phyloP scores from a whole-genome alignment of 2,329 filamentous ascomycete species.

The Aspergillus phoenicis region DNA sequence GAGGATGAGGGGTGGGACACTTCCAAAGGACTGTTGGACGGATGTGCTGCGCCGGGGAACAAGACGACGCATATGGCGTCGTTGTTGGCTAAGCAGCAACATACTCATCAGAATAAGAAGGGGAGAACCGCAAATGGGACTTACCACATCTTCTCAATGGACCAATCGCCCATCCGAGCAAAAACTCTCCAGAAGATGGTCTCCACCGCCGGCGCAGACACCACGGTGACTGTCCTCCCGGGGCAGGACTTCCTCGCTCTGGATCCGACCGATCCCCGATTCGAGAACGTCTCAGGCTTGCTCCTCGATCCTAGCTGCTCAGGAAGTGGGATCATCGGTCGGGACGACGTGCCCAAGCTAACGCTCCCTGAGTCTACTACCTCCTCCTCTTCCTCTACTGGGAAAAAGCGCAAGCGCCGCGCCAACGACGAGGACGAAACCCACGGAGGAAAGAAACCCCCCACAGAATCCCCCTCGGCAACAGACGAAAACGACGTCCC shows the following conservation, averaged over 20 bases:
- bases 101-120: slow-evolving; percentile 24
- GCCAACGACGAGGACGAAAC: slow-evolving; percentile 20
- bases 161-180: slow-evolving; percentile 57
- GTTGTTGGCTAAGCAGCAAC: slow-evolving; percentile 47
- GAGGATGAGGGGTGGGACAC: slow-evolving; percentile 49
- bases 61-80: slow-evolving; percentile 94
- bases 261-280: slow-evolving; percentile 64
- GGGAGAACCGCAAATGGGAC: slow-evolving; percentile 11
- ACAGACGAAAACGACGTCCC: slow-evolving; percentile 42
- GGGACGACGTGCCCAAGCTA: slow-evolving; percentile 74
- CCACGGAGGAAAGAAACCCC: background rate
- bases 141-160: slow-evolving; percentile 55
- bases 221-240: slow-evolving; percentile 66
- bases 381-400: slow-evolving; percentile 5
- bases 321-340: slow-evolving; percentile 88
- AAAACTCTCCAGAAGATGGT: slow-evolving; percentile 85
- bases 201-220: slow-evolving; percentile 69
- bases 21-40: slow-evolving; percentile 84
- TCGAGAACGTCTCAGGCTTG: slow-evolving; percentile 72
- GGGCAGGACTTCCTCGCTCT: slow-evolving; percentile 81
- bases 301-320: slow-evolving; percentile 94
- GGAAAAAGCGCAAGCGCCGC: slow-evolving; percentile 50
- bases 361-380: slow-evolving; percentile 55
- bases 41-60: slow-evolving; percentile 92
- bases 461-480: slow-evolving; percentile 21